Evolutionary conservation across 768 basidiomycete species (phyloP).

Genomic region (Kwoniella heveanensis): DNA sequence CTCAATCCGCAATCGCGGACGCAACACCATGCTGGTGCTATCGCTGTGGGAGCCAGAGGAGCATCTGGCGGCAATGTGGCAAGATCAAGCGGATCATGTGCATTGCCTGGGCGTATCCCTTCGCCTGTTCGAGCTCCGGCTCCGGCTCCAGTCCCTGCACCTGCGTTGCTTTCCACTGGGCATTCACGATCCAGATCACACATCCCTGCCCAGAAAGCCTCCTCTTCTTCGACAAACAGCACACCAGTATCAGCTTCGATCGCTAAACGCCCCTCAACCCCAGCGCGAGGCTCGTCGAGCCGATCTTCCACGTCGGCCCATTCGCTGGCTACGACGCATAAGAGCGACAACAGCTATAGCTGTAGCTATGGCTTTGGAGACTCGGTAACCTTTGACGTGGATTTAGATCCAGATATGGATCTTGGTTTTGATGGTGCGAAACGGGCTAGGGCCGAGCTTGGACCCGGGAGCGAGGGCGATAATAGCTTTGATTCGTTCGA

Average conservation of each 20-base stretch:
- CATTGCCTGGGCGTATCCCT: background rate
- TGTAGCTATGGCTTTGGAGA: background rate
- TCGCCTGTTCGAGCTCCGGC: background rate
- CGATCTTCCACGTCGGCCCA: background rate
- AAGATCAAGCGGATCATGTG: background rate
- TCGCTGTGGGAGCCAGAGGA: background rate
- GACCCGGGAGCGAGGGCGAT: constrained; percentile 12
- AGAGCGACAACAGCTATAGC: background rate
- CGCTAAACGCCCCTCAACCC: background rate
- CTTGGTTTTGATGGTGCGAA: background rate
- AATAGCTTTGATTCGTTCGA: constrained; percentile 30
- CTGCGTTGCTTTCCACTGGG: background rate
- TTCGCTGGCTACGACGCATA: constrained; percentile 1
- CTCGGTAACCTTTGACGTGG: no score
- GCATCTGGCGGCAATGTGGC: no score
- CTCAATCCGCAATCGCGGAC: constrained; percentile 2
- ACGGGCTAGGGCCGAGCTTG: background rate
- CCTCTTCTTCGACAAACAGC: background rate
- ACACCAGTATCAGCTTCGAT: background rate
- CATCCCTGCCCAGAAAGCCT: background rate
- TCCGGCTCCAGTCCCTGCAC: background rate
- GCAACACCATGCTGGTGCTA: no score
- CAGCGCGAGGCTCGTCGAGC: background rate
- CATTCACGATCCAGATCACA: background rate
- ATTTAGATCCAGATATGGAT: background rate